A percentile compares a stretch with the other conserved stretches of the same genome.
Evolutionary conservation across 352 stramenopile species (phyloP).

Genomic region (Phytopythium sindhum): DNA sequence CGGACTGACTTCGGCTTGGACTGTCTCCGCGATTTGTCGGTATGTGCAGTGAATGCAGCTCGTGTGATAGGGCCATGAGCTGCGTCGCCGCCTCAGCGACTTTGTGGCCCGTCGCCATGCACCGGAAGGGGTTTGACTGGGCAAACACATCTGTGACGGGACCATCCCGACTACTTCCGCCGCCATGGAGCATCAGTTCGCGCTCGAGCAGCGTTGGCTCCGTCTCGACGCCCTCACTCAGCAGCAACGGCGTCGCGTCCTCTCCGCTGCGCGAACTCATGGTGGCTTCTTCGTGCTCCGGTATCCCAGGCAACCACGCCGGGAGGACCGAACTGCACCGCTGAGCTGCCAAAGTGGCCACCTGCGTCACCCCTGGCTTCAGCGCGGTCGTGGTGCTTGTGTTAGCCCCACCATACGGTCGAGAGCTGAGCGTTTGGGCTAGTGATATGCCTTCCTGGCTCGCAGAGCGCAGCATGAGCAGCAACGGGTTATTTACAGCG

Average conservation of each 20-base stretch:
- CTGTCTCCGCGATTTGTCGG: not conserved
- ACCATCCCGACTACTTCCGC: not conserved
- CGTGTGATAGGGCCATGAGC: slow-evolving; percentile 42
- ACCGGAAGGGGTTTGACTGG: slow-evolving; percentile 34
- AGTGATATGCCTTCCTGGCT: not conserved
- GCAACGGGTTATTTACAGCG: slow-evolving; percentile 32
- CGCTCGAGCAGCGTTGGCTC: slow-evolving; percentile 62
- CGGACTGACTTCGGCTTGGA: not conserved
- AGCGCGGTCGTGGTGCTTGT: not conserved
- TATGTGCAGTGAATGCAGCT: slow-evolving; percentile 12
- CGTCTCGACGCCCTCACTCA: slow-evolving; percentile 47
- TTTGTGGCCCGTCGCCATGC: slow-evolving; percentile 32
- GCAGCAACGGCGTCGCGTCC: slow-evolving; percentile 47
- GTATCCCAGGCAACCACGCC: slow-evolving; percentile 53
- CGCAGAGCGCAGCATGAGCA: slow-evolving; percentile 16
- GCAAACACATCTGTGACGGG: slow-evolving; percentile 19
- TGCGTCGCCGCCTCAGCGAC: slow-evolving; percentile 32
- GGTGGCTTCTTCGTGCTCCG: slow-evolving; percentile 50
- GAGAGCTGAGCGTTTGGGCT: not conserved
- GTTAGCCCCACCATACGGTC: not conserved
- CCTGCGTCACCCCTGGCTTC: not conserved
- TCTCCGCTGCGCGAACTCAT: slow-evolving; percentile 50
- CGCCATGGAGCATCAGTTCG: slow-evolving; percentile 40
- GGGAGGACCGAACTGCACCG: slow-evolving; percentile 55
- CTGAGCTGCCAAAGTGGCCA: slow-evolving; percentile 15